These are phyloP conservation scores for Glonium stellatum DNA, from an alignment of 495 filamentous ascomycete genomes.

Conservation along the genomic window DNA sequence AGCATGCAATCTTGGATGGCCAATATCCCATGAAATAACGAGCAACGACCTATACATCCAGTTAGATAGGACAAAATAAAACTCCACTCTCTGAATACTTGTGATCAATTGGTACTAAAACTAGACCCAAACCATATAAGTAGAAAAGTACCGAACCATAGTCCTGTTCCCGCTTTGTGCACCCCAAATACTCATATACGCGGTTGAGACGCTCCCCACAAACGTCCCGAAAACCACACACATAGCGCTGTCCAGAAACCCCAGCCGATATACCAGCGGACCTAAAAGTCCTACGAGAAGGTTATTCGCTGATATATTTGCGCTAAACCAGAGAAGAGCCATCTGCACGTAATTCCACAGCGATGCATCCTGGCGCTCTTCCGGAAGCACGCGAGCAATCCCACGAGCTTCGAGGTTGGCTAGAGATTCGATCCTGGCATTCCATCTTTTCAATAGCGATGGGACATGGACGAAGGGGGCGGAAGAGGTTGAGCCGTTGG, in stretches of 20 bases:
- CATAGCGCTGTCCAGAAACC: constrained; percentile 14
- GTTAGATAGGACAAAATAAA: constrained; percentile 22
- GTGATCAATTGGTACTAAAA: constrained; percentile 12
- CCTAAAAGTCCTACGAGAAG: constrained; percentile 19
- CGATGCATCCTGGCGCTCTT: too few species aligned
- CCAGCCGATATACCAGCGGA: constrained; percentile 17
- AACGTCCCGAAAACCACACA: not conserved
- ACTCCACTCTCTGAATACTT: too few species aligned
- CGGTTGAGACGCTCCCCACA: not conserved
- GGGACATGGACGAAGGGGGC: too few species aligned
- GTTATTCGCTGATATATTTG: constrained; percentile 20
- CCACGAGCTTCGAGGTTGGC: too few species aligned
- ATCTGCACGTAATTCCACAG: constrained; percentile 12
- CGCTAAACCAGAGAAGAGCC: constrained; percentile 19
- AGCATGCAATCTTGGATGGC: constrained; percentile 24
- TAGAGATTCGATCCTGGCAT: too few species aligned
- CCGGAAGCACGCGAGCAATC: too few species aligned
- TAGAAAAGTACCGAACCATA: too few species aligned
- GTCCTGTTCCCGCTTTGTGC: too few species aligned
- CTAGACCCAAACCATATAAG: constrained; percentile 14
- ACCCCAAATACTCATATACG: constrained; percentile 1
- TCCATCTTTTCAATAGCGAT: too few species aligned
- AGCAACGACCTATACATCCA: constrained; percentile 22
- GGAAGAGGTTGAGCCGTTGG: too few species aligned
- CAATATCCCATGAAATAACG: constrained; percentile 28